Conservation (phyloP, 1,139 yeast species). For the Diutina siamensis region DNA sequence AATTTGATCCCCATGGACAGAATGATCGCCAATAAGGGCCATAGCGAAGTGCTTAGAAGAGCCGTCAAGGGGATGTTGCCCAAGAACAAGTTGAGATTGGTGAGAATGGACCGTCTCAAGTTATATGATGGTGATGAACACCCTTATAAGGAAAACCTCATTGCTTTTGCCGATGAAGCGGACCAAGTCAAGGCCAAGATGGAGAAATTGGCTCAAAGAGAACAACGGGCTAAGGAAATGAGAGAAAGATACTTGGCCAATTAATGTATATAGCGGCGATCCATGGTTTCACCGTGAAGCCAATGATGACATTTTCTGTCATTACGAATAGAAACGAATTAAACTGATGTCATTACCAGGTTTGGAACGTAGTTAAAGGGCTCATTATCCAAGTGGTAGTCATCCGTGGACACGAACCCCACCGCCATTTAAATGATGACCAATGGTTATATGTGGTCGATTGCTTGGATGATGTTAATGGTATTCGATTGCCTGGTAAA, state of each 20-base stretch:
- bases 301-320: too few relatives aligned
- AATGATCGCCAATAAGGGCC: slow-evolving; percentile 70
- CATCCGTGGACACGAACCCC: too few relatives aligned
- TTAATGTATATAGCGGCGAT: slow-evolving; percentile 11
- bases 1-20: slow-evolving; percentile 75
- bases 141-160: slow-evolving; percentile 72
- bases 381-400: too few relatives aligned
- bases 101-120: slow-evolving; percentile 73
- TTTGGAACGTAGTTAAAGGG: too few relatives aligned
- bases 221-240: slow-evolving; percentile 21
- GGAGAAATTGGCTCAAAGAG: slow-evolving; percentile 27
- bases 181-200: slow-evolving; percentile 35
- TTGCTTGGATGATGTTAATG: too few relatives aligned
- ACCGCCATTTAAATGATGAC: too few relatives aligned
- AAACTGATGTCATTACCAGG: too few relatives aligned
- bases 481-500: too few relatives aligned
- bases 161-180: slow-evolving; percentile 80
- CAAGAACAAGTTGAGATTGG: slow-evolving; percentile 71
- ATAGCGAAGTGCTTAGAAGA: slow-evolving; percentile 64
- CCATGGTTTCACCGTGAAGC: too few relatives aligned
- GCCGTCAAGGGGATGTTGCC: slow-evolving; percentile 98
- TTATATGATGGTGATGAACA: slow-evolving; percentile 80
- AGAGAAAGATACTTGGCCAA: slow-evolving; percentile 23
- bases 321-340: too few relatives aligned
- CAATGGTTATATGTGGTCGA: too few relatives aligned